Percentiles rank a stretch among this genome's conserved stretches.
These are phyloP conservation scores for Globisporangium orthogonon DNA, from an alignment of 352 stramenopile species.

Conservation along the genomic window DNA sequence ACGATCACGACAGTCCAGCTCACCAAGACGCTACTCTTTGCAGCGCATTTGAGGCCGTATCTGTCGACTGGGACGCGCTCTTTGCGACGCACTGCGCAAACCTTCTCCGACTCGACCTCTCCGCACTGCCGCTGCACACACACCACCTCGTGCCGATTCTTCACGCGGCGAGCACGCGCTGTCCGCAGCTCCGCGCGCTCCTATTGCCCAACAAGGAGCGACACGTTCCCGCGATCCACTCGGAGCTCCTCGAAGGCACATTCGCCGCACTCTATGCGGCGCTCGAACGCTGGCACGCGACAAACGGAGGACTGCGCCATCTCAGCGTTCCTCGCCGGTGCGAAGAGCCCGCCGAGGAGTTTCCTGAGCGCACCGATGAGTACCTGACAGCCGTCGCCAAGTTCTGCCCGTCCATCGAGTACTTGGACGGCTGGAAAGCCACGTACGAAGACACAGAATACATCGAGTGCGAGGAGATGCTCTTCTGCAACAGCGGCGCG, in stretches of 20 bases:
- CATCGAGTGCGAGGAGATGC: conserved; percentile 15
- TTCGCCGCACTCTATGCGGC: conserved; percentile 7
- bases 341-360: conserved; percentile 6
- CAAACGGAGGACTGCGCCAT: conserved; percentile 6
- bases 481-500: conserved; percentile 6
- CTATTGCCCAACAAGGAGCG: conserved; percentile 3
- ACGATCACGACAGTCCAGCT: not conserved
- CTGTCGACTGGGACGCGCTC: conserved; percentile 1
- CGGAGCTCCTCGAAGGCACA: not conserved
- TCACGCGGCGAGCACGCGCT: conserved; percentile 1
- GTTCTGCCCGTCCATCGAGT: conserved; percentile 12
- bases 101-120: conserved; percentile 8
- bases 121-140: conserved; percentile 4
- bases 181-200: conserved; percentile 5
- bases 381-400: conserved; percentile 4
- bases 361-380: conserved; percentile 3
- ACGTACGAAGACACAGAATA: conserved; percentile 10
- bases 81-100: not conserved
- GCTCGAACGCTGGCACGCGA: conserved; percentile 8
- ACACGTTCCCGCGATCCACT: not conserved
- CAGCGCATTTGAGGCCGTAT: not conserved
- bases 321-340: conserved; percentile 9
- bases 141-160: conserved; percentile 7
- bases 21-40: not conserved
- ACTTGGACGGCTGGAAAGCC: conserved; percentile 13